Percentiles rank a stretch among this genome's conserved stretches.
Conservation (phyloP, 306 rosid genomes). For the Rosa multiflora region DNA sequence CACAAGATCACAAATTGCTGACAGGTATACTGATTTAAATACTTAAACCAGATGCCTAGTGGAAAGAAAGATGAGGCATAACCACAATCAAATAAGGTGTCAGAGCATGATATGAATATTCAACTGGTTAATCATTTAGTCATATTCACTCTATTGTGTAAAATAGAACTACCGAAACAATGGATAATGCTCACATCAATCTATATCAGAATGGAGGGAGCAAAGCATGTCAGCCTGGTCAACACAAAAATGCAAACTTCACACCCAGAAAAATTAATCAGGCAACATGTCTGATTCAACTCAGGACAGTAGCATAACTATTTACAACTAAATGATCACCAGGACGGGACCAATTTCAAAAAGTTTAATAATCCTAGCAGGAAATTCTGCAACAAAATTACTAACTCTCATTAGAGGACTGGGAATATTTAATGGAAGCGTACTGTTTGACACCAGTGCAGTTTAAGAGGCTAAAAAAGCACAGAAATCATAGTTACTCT, state of each 20-base stretch:
- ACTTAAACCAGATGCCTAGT: background rate
- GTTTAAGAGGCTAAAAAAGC: conserved; percentile 15
- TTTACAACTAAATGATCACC: background rate
- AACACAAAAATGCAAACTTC: background rate
- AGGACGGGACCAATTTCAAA: background rate
- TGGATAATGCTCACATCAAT: background rate
- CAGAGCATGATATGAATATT: background rate
- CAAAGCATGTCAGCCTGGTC: background rate
- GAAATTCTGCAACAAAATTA: background rate
- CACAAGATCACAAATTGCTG: background rate
- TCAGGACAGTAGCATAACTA: background rate
- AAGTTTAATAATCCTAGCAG: background rate
- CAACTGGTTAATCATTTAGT: background rate
- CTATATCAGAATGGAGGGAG: background rate
- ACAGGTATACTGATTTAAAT: conserved; percentile 9
- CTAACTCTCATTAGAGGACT: background rate
- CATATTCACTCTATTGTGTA: background rate
- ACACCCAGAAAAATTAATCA: background rate
- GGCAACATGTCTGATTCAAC: background rate
- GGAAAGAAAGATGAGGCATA: background rate
- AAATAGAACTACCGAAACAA: background rate
- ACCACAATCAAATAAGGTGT: background rate
- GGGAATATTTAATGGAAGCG: background rate
- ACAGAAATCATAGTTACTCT: conserved; percentile 4
- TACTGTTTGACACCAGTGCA: background rate